Evolutionary conservation across 1,284 basidiomycete species (phyloP).

Genomic region (Apiotrichum gracile): DNA sequence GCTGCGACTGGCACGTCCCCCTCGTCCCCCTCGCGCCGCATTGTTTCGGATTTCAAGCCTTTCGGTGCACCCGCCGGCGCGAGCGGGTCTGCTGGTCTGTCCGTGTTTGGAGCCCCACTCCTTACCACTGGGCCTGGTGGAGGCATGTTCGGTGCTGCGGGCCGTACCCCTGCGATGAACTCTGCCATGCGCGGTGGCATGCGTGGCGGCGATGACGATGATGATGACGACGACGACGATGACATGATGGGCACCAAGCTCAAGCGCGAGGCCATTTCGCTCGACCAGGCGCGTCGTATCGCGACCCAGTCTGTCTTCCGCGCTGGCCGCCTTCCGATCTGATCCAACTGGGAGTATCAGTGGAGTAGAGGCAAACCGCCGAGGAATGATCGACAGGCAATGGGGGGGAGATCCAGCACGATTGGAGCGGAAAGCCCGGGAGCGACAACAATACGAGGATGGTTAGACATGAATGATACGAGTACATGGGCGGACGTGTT

Average conservation of each 20-base stretch:
- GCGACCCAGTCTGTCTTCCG: conserved; percentile 51
- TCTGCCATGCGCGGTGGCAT: conserved; percentile 23
- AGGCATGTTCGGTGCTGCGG: conserved; percentile 44
- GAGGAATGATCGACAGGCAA: background rate
- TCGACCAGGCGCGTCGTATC: conserved; percentile 69
- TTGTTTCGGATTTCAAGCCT: conserved; percentile 79
- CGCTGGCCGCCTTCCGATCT: conserved; percentile 32
- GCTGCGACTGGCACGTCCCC: conserved; percentile 41
- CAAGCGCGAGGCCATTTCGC: conserved; percentile 70
- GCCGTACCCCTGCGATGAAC: conserved; percentile 30
- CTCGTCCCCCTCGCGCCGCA: conserved; percentile 63
- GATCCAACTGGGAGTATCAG: background rate
- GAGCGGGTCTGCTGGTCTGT: conserved; percentile 5
- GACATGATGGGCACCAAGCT: conserved; percentile 53
- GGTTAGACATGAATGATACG: no score
- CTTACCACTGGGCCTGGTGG: conserved; percentile 44
- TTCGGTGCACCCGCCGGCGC: conserved; percentile 59
- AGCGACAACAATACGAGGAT: no score
- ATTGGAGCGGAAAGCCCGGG: no score
- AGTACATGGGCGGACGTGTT: no score
- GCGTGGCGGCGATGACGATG: conserved; percentile 55
- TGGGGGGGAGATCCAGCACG: background rate
- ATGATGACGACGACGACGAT: conserved; percentile 55
- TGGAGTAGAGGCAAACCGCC: no score
- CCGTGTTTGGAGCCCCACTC: conserved; percentile 48